Evolutionary conservation across 768 basidiomycete genomes (phyloP).

Genomic region (Tephrocybe sp.): DNA sequence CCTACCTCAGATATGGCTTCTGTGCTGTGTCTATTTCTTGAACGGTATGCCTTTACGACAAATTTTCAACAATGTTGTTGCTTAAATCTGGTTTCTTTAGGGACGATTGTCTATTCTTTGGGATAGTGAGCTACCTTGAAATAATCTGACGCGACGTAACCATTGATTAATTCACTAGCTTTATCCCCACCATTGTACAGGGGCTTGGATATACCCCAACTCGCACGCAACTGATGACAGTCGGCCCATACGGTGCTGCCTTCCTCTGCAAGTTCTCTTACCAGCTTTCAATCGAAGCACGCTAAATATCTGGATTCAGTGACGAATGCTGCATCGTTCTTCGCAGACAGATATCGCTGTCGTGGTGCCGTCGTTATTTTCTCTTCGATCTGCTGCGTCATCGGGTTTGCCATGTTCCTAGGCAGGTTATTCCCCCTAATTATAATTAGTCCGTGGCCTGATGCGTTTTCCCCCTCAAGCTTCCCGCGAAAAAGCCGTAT

Average conservation of each 20-base stretch:
- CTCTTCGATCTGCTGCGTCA: slow-evolving; percentile 24
- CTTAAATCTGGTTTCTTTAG: background rate
- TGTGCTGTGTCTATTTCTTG: slow-evolving; percentile 32
- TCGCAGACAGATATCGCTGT: slow-evolving; percentile 36
- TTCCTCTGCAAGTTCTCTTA: slow-evolving; percentile 29
- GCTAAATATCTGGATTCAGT: slow-evolving; percentile 20
- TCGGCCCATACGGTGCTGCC: slow-evolving; percentile 33
- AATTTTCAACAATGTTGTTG: background rate
- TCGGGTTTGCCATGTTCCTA: slow-evolving; percentile 40
- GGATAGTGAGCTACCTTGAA: slow-evolving; percentile 16
- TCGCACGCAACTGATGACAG: slow-evolving; percentile 46
- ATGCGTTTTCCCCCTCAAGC: background rate
- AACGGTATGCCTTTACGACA: slow-evolving; percentile 21
- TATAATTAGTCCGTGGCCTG: slow-evolving; percentile 9
- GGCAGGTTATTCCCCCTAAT: slow-evolving; percentile 20
- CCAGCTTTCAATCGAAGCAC: background rate
- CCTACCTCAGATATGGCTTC: slow-evolving; percentile 37
- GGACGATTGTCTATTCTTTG: slow-evolving; percentile 20
- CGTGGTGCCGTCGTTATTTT: slow-evolving; percentile 36
- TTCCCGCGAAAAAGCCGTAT: slow-evolving; percentile 20
- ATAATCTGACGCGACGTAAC: background rate
- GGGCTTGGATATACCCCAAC: slow-evolving; percentile 42
- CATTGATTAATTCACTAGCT: slow-evolving; percentile 28
- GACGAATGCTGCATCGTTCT: slow-evolving; percentile 32
- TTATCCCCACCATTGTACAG: slow-evolving; percentile 57